Conservation (phyloP, 257 asterid genomes). For the Solanum okadae region DNA sequence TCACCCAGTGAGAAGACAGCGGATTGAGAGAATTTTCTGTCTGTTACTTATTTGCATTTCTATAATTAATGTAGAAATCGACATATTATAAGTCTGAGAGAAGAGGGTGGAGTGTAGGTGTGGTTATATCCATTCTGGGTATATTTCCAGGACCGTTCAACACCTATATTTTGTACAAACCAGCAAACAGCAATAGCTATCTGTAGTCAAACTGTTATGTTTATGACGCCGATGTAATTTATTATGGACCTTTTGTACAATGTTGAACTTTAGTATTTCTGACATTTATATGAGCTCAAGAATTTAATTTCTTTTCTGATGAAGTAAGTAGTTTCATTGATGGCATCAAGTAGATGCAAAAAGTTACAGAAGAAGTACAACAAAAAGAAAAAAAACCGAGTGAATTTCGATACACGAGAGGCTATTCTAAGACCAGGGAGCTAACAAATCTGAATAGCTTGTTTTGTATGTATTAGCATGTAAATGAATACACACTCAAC, state of each 20-base stretch:
- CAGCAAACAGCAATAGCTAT: not conserved
- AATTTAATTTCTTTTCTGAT: not conserved
- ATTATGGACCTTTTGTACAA: not conserved
- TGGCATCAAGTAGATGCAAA: not conserved
- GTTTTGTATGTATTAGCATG: not conserved
- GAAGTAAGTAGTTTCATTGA: not conserved
- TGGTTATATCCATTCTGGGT: slow-evolving; percentile 5
- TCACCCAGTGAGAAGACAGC: slow-evolving; percentile 52
- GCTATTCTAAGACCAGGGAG: not conserved
- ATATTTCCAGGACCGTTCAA: slow-evolving; percentile 3
- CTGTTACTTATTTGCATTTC: slow-evolving; percentile 5
- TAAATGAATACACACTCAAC: not conserved
- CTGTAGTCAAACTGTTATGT: not conserved
- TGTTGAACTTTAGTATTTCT: not conserved
- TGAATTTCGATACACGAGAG: not conserved
- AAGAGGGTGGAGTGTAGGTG: not conserved
- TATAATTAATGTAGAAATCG: not conserved
- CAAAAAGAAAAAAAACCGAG: not conserved
- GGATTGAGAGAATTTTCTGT: not conserved
- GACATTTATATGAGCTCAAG: not conserved
- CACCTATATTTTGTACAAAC: not conserved
- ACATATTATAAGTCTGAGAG: not conserved
- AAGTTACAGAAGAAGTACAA: not conserved
- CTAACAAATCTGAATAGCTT: not conserved
- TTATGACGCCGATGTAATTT: not conserved